These are phyloP conservation scores for Ophiostoma fasciatum DNA, from an alignment of 2,329 filamentous ascomycete species.

Conservation along the genomic window DNA sequence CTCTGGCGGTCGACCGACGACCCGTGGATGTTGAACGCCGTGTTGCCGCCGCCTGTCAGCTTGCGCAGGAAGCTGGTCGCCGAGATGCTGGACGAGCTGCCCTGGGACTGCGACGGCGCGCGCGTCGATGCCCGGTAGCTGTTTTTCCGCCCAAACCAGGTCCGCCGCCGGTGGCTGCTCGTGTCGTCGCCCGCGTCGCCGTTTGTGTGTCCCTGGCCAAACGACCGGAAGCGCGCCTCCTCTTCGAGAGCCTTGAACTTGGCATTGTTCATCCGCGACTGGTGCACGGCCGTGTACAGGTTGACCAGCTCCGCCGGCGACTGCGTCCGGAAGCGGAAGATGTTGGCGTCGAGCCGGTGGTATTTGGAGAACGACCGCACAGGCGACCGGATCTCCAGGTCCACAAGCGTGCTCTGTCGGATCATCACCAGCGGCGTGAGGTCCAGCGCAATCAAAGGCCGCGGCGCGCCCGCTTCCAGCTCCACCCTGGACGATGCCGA, in stretches of 20 bases:
- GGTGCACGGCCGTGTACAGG: conserved; percentile 76
- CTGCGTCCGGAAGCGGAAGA: conserved; percentile 81
- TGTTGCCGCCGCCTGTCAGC: conserved; percentile 51
- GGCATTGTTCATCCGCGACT: conserved; percentile 79
- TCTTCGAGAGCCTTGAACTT: conserved; percentile 61
- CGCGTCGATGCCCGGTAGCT: conserved; percentile 48
- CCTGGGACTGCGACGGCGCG: conserved; percentile 53
- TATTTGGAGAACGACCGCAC: conserved; percentile 60
- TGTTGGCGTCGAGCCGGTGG: conserved; percentile 46
- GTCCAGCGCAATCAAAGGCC: conserved; percentile 55
- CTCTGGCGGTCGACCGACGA: conserved; percentile 52
- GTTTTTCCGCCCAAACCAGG: conserved; percentile 49
- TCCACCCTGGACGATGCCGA: conserved; percentile 15
- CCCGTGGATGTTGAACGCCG: conserved; percentile 66
- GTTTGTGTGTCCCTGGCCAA: conserved; percentile 37
- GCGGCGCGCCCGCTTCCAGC: conserved; percentile 19
- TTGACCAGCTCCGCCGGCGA: conserved; percentile 63
- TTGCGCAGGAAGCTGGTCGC: conserved; percentile 64
- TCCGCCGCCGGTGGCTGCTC: conserved; percentile 31
- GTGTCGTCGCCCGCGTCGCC: conserved; percentile 30
- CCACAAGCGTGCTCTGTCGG: conserved; percentile 77
- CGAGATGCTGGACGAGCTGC: conserved; percentile 49
- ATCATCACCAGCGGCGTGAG: conserved; percentile 85
- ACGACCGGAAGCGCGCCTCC: conserved; percentile 57
- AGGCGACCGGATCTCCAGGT: conserved; percentile 85